Percentiles rank a stretch among this genome's conserved stretches.
Conservation (phyloP, 768 basidiomycete species). For the Auricularia cornea region DNA sequence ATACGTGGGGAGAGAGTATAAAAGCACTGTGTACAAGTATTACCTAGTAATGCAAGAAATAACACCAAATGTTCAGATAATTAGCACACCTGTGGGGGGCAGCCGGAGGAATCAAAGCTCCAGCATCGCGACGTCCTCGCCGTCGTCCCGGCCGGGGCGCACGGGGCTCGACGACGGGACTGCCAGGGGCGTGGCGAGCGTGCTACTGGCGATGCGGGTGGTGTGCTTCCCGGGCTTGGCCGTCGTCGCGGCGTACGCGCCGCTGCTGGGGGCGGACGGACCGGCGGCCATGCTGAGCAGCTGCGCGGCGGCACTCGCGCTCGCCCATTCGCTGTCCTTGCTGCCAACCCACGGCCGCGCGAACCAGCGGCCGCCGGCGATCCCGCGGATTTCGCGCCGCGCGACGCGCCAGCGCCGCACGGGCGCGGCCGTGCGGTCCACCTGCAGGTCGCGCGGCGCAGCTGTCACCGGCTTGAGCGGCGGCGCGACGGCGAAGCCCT, state of each 20-base stretch:
- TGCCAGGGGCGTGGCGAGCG: not conserved
- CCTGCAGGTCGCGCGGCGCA: not conserved
- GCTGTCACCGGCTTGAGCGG: not conserved
- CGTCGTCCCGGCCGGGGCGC: not conserved
- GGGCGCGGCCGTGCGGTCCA: conserved; percentile 56
- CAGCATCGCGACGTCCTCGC: not conserved
- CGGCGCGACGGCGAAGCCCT: not conserved
- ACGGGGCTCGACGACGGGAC: not conserved
- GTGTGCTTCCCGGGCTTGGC: not conserved
- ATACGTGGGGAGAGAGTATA: too few species aligned
- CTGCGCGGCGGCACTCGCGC: conserved; percentile 12
- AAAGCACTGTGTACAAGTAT: too few species aligned
- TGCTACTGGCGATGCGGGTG: not conserved
- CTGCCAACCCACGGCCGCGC: conserved; percentile 75
- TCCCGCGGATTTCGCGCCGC: conserved; percentile 70
- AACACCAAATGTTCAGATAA: not conserved
- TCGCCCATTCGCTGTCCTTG: conserved; percentile 62
- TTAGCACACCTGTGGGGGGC: not conserved
- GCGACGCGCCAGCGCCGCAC: conserved; percentile 68
- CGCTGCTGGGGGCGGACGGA: too few species aligned
- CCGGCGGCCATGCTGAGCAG: conserved; percentile 1
- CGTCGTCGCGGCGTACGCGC: not conserved
- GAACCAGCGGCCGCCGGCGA: conserved; percentile 80
- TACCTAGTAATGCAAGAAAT: not conserved
- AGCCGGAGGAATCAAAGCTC: not conserved